Evolutionary conservation across 768 basidiomycete genomes (phyloP), one percentile per base, ranked within the genome.

Genomic region (Pholiota microspora): DNA sequence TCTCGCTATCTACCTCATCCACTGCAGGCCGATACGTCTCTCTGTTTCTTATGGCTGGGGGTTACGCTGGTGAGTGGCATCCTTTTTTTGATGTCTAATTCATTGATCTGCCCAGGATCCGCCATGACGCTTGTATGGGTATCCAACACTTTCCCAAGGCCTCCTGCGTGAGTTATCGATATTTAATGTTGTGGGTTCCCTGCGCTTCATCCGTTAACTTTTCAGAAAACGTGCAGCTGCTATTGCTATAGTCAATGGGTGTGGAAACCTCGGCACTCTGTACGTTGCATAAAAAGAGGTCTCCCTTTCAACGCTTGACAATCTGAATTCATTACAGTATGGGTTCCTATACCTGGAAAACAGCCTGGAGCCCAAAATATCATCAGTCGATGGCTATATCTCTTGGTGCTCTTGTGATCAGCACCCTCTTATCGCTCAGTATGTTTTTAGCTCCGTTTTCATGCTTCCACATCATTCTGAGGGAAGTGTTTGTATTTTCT

Each of bases 1-100:
- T 87, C 54, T 78, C 77, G 2, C 63, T 85, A 16, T 77, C 77
- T 1, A 86, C 84, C 0, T 74, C 74, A 69, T 69, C 67, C 2
- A 73, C 74, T n/a, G 76, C 67, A 0, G 83, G 74, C 0, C 77
- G 85, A 50, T 86, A 87, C 58, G 71, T 86, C 24, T 76, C 82
- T 0, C 67, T 86, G 65, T 86, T 86, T 67, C 70, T 86, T 27
- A 85, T 88, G 83, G 77, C 85, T 0, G 66, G 69, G 48, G 84
- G 85, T 47, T 81, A 64, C 40, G 62, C 61, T 25, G 65, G 64
- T 65, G 16, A 45, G 64, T 58, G 28, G 34, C 18, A 3, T 51
- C 16, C 16, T 12, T 21, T 28, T 24, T 10, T 27, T 15, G 36
- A 25, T 24, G 13, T 10, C 24, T 31, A 34, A 24, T 31, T 16